Percentiles rank a stretch among this genome's conserved stretches.
phyloP scores from a whole-genome alignment of 2,329 filamentous ascomycete genomes.

The Xylaria sp. region DNA sequence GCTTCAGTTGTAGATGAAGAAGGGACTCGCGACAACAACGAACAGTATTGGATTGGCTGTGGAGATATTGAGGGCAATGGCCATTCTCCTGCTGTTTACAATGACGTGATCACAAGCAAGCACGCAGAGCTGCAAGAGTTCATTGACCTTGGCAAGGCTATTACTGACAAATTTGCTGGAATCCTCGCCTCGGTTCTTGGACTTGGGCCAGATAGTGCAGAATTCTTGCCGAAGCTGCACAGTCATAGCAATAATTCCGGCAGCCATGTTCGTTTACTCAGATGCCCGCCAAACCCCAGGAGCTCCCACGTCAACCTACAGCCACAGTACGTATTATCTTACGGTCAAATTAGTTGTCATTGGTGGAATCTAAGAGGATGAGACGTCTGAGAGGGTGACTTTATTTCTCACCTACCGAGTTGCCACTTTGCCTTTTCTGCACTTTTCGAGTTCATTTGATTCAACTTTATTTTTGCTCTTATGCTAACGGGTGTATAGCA shows the following conservation, averaged over 20 bases:
- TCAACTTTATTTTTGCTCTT: background rate
- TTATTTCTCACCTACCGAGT: background rate
- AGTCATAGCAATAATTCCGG: constrained; percentile 37
- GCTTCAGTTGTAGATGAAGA: constrained; percentile 34
- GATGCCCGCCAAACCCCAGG: constrained; percentile 30
- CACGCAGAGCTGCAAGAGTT: constrained; percentile 28
- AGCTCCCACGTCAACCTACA: constrained; percentile 30
- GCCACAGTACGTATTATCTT: constrained; percentile 27
- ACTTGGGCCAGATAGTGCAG: constrained; percentile 25
- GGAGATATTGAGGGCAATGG: constrained; percentile 33
- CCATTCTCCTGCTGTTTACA: constrained; percentile 33
- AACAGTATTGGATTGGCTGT: constrained; percentile 37
- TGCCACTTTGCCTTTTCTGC: background rate
- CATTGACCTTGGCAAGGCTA: constrained; percentile 33
- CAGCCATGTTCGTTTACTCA: constrained; percentile 33
- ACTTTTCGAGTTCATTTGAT: background rate
- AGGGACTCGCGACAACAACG: constrained; percentile 34
- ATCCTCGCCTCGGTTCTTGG: constrained; percentile 31
- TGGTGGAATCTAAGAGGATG: background rate
- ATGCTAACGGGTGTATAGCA: constrained; percentile 23
- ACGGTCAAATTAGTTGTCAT: background rate
- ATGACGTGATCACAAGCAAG: constrained; percentile 32
- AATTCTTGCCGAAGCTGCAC: constrained; percentile 32
- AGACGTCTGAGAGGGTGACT: background rate
- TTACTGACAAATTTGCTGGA: constrained; percentile 27